These are phyloP conservation scores for Penicillium sp. DNA, from an alignment of 2,329 filamentous ascomycete genomes.

Conservation along the genomic window DNA sequence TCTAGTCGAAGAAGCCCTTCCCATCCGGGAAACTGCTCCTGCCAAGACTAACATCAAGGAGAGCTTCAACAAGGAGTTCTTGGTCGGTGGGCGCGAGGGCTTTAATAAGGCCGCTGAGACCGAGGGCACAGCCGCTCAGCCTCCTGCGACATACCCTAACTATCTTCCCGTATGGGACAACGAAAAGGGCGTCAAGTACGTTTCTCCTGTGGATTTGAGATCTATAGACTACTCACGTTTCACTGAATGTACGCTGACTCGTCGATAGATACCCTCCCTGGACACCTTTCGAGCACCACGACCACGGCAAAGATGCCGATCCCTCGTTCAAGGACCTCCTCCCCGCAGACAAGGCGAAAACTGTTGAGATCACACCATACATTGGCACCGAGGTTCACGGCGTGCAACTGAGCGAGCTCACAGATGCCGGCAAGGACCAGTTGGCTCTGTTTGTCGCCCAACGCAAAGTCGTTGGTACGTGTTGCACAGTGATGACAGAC, in stretches of 20 bases:
- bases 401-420: constrained; percentile 67
- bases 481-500: background rate
- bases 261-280: constrained; percentile 57
- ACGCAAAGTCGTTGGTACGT: constrained; percentile 62
- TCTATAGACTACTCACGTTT: too few species aligned
- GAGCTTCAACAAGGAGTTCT: constrained; percentile 35
- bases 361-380: constrained; percentile 64
- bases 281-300: constrained; percentile 66
- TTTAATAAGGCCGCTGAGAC: constrained; percentile 50
- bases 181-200: constrained; percentile 35
- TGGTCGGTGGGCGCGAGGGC: constrained; percentile 25
- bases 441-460: constrained; percentile 53
- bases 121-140: constrained; percentile 51
- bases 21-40: constrained; percentile 25
- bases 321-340: constrained; percentile 66
- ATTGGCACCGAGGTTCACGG: constrained; percentile 70
- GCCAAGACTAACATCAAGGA: constrained; percentile 26
- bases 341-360: constrained; percentile 37
- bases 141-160: constrained; percentile 62
- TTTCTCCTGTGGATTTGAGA: background rate
- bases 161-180: constrained; percentile 71
- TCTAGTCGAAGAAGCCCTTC: constrained; percentile 24
- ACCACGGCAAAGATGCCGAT: constrained; percentile 74
- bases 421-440: constrained; percentile 68
- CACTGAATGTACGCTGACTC: background rate